Evolutionary conservation across 2,329 filamentous ascomycete genomes (phyloP).

Genomic region (Pestalotiopsis sp.): DNA sequence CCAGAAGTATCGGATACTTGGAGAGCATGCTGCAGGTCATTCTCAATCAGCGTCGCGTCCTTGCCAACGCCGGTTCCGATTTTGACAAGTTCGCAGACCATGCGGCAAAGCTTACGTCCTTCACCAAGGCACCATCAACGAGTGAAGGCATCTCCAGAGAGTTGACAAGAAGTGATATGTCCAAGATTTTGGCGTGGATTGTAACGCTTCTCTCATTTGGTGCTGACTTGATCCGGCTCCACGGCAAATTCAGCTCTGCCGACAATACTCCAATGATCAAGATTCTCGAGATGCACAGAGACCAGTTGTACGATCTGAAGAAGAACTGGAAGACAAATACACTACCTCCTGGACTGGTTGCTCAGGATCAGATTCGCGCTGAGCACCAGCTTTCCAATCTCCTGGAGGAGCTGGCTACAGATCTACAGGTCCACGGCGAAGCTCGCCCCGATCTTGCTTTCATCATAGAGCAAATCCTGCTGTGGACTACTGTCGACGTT

Average conservation of each 20-base stretch:
- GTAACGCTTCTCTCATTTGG: slow-evolving; percentile 68
- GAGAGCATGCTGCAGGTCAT: slow-evolving; percentile 79
- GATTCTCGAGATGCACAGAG: slow-evolving; percentile 53
- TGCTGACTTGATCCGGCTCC: slow-evolving; percentile 63
- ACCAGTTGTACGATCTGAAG: slow-evolving; percentile 47
- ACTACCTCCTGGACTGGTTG: slow-evolving; percentile 56
- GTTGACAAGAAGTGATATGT: slow-evolving; percentile 25
- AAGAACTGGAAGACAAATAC: slow-evolving; percentile 41
- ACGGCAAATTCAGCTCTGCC: slow-evolving; percentile 64
- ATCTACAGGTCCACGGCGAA: slow-evolving; percentile 30
- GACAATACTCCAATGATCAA: slow-evolving; percentile 48
- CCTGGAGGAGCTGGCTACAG: slow-evolving; percentile 42
- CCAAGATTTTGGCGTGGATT: slow-evolving; percentile 59
- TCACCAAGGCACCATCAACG: slow-evolving; percentile 30
- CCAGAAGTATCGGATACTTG: slow-evolving; percentile 79
- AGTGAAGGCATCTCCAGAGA: slow-evolving; percentile 21
- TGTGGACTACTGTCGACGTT: slow-evolving; percentile 58
- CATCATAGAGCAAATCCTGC: slow-evolving; percentile 65
- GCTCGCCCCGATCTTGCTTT: slow-evolving; percentile 64
- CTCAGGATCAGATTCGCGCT: slow-evolving; percentile 36
- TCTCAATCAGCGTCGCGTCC: slow-evolving; percentile 59
- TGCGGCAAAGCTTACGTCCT: slow-evolving; percentile 37
- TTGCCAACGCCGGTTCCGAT: slow-evolving; percentile 43
- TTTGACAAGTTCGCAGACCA: slow-evolving; percentile 41
- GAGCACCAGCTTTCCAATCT: slow-evolving; percentile 42